These are phyloP conservation scores for Starmerella sirachaensis DNA, from an alignment of 805 yeast species.

Conservation along the genomic window DNA sequence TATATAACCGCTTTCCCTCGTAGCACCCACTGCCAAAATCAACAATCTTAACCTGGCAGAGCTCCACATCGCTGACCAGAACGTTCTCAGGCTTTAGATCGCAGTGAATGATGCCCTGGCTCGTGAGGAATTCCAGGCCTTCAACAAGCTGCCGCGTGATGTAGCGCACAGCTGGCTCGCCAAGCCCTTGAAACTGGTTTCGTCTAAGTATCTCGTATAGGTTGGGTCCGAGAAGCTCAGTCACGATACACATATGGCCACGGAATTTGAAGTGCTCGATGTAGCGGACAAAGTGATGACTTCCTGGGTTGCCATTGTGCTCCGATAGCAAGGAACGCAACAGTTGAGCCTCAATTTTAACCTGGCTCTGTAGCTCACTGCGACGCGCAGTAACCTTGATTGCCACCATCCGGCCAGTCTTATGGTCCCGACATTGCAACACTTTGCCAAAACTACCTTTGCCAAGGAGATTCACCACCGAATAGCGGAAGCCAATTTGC, in stretches of 20 bases:
- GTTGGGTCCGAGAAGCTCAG: constrained; percentile 59
- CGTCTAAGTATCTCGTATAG: constrained; percentile 42
- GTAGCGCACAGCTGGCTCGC: constrained; percentile 26
- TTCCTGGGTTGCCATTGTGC: constrained; percentile 23
- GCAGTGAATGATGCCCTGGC: constrained; percentile 55
- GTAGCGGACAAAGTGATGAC: constrained; percentile 39
- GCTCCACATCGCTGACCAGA: constrained; percentile 39
- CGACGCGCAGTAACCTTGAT: constrained; percentile 67
- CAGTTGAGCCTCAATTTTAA: constrained; percentile 62
- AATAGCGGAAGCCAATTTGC: constrained; percentile 65
- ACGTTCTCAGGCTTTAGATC: constrained; percentile 81
- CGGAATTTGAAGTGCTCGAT: constrained; percentile 64
- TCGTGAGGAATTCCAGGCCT: constrained; percentile 51
- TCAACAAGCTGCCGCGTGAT: constrained; percentile 45
- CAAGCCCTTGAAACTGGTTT: constrained; percentile 30
- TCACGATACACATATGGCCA: constrained; percentile 69
- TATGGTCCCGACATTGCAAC: constrained; percentile 55
- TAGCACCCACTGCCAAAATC: constrained; percentile 58
- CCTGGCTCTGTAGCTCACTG: constrained; percentile 62
- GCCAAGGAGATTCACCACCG: constrained; percentile 49
- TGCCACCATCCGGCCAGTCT: constrained; percentile 47
- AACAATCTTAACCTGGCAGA: constrained; percentile 49
- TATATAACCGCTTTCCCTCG: constrained; percentile 70
- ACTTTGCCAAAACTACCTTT: constrained; percentile 79
- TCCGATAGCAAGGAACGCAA: constrained; percentile 38